Base-by-base conservation (phyloP, 768 basidiomycete species). In the Lactarius sanguifluus region DNA sequence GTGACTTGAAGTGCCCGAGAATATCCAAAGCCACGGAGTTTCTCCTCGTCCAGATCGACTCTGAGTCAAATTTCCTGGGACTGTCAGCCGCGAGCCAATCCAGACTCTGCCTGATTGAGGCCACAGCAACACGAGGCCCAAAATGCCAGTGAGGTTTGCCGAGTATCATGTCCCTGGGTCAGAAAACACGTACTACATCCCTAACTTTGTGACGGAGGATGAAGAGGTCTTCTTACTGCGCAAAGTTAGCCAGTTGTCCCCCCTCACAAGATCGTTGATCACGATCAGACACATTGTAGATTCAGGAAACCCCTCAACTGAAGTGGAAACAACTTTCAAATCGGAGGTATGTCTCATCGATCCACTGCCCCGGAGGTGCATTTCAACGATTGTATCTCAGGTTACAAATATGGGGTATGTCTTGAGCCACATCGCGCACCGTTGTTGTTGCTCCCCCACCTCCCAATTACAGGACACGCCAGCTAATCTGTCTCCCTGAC, bases 241-340 rank as follows among this genome's bases (percentile, higher is more conserved):
- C 64, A 95, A 95, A 83, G 93, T 88, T 69, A 52, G 76, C 59
- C 23, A 7, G 40, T 30, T 3, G 10, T 57, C 12, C 34, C n/a
- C 10, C 20, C 54, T 45, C 63, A 58, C 57, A 64, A 41, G 59
- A 66, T 41, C 62, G 59, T 38, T 59, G 59, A 56, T 62, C 60
- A 45, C 59, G 59, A 56, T 61, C 60, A 45, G 58, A 61, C 55
- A 43, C 38, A 20, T 13, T 40, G 62, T 66, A 96, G 94, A 92
- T 96, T 67, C 73, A 77, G 47, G 91, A 91, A 70, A 84, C 87
- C 2, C 89, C 93, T n/a, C 86, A 85, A 71, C 87, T 85, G 32
- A 90, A 85, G 74, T 96, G 94, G 94, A 94, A 88, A 75, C 83
- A 81, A 15, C 79, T 92, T 13, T 79, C 83, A 5, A 90, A 90